Conservation (phyloP, 2,329 filamentous ascomycete species). For the Incumbomyces delicatus region DNA sequence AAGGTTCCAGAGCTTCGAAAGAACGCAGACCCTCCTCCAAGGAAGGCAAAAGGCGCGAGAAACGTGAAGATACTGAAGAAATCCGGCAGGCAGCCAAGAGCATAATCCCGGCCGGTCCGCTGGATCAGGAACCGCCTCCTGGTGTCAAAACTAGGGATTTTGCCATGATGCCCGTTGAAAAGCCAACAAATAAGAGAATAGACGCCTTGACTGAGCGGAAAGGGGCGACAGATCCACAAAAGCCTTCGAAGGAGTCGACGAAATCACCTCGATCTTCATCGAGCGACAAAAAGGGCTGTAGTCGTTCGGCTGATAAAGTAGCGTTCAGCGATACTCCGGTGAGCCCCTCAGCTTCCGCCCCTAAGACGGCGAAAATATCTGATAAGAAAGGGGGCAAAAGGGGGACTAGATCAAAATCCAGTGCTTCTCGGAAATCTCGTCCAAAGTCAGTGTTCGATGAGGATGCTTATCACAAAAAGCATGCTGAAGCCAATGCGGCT, state of each 20-base stretch:
- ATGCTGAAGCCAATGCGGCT: constrained; percentile 19
- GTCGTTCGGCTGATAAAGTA: constrained; percentile 1
- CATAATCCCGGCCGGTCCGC: constrained; percentile 2
- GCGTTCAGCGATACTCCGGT: background rate
- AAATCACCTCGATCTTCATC: background rate
- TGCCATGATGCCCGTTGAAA: constrained; percentile 11
- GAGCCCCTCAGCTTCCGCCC: background rate
- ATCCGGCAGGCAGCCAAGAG: background rate
- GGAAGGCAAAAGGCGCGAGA: background rate
- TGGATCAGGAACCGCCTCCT: background rate
- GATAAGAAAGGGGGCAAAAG: constrained; percentile 1
- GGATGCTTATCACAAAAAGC: constrained; percentile 17
- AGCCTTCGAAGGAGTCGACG: background rate
- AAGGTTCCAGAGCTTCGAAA: background rate
- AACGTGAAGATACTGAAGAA: background rate
- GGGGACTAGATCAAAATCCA: background rate
- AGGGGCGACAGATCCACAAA: background rate
- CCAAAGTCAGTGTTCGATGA: constrained; percentile 12
- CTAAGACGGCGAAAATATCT: constrained; percentile 9
- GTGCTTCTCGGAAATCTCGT: background rate
- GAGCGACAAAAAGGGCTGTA: background rate
- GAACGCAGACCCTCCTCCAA: background rate
- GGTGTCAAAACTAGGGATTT: constrained; percentile 17
- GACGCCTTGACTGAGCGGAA: background rate
- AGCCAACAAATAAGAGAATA: background rate